Evolutionary conservation across 441 rosid genomes (phyloP).

Genomic region (Eruca vesicaria): DNA sequence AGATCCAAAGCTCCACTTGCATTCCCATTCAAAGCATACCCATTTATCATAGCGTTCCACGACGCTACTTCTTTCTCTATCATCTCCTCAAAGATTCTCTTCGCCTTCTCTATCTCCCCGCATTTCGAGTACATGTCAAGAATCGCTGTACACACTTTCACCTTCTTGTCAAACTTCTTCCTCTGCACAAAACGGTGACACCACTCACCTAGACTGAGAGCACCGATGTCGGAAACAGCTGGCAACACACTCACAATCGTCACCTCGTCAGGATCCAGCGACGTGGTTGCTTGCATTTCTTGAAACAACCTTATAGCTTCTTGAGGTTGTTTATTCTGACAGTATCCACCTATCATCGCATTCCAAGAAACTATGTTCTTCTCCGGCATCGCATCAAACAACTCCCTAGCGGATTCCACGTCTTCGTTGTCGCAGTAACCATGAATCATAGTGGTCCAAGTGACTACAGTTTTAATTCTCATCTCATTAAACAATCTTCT

Average conservation of each 20-base stretch:
- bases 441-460: constrained; percentile 57
- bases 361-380: constrained; percentile 59
- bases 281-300: constrained; percentile 44
- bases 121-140: constrained; percentile 65
- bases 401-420: constrained; percentile 35
- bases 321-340: constrained; percentile 50
- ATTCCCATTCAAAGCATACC: constrained; percentile 55
- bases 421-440: constrained; percentile 51
- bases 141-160: constrained; percentile 49
- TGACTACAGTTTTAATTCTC: constrained; percentile 44
- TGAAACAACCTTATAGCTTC: constrained; percentile 56
- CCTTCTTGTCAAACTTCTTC: constrained; percentile 43
- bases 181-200: constrained; percentile 42
- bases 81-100: constrained; percentile 41
- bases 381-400: constrained; percentile 57
- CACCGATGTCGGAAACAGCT: constrained; percentile 58
- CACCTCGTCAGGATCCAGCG: constrained; percentile 48
- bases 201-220: constrained; percentile 49
- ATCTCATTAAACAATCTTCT: constrained; percentile 45
- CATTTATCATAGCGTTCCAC: constrained; percentile 61
- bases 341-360: constrained; percentile 54
- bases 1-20: constrained; percentile 47
- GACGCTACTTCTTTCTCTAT: constrained; percentile 42
- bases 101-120: constrained; percentile 49
- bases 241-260: constrained; percentile 54